A percentile compares a stretch with the other conserved stretches of the same genome.
Evolutionary conservation across 2,329 filamentous ascomycete genomes (phyloP).

Genomic region (Nothophaeocryptopus gaeumannii): DNA sequence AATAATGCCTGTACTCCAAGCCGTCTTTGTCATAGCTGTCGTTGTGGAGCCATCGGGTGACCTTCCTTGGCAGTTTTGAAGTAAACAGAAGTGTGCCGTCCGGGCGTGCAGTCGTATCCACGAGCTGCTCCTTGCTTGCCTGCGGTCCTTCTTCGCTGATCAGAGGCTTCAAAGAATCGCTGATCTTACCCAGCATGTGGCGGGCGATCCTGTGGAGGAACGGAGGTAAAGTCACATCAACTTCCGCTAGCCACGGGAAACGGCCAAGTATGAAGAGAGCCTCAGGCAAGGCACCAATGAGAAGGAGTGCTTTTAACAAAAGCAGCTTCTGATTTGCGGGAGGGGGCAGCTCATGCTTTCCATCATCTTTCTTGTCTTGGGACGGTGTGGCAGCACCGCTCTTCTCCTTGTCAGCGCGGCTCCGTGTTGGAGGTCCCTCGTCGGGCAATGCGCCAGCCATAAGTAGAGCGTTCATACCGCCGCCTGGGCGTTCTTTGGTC

Average conservation of each 20-base stretch:
- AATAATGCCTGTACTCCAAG: slow-evolving; percentile 87
- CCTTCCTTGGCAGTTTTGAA: slow-evolving; percentile 61
- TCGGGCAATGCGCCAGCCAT: slow-evolving; percentile 84
- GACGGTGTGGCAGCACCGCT: slow-evolving; percentile 41
- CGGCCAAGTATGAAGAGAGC: slow-evolving; percentile 86
- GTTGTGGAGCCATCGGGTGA: slow-evolving; percentile 78
- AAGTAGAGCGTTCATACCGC: slow-evolving; percentile 75
- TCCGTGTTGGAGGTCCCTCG: slow-evolving; percentile 59
- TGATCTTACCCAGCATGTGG: slow-evolving; percentile 76
- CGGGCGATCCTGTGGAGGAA: slow-evolving; percentile 82
- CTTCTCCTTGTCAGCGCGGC: slow-evolving; percentile 46
- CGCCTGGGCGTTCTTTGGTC: slow-evolving; percentile 64
- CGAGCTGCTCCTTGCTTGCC: slow-evolving; percentile 50
- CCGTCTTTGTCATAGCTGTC: slow-evolving; percentile 71
- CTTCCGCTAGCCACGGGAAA: slow-evolving; percentile 88
- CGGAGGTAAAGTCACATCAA: slow-evolving; percentile 75
- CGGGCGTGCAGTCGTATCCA: slow-evolving; percentile 64
- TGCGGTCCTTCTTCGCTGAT: slow-evolving; percentile 41
- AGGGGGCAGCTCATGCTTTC: slow-evolving; percentile 60
- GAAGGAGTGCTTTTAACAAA: slow-evolving; percentile 78
- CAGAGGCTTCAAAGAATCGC: slow-evolving; percentile 52
- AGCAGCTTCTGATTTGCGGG: slow-evolving; percentile 84
- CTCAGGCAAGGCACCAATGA: slow-evolving; percentile 89
- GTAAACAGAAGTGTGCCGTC: slow-evolving; percentile 61
- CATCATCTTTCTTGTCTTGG: slow-evolving; percentile 43